A percentile compares a stretch with the other conserved stretches of the same genome.
Conservation (phyloP, 1,284 basidiomycete species). For the Austroboletus niveus region DNA sequence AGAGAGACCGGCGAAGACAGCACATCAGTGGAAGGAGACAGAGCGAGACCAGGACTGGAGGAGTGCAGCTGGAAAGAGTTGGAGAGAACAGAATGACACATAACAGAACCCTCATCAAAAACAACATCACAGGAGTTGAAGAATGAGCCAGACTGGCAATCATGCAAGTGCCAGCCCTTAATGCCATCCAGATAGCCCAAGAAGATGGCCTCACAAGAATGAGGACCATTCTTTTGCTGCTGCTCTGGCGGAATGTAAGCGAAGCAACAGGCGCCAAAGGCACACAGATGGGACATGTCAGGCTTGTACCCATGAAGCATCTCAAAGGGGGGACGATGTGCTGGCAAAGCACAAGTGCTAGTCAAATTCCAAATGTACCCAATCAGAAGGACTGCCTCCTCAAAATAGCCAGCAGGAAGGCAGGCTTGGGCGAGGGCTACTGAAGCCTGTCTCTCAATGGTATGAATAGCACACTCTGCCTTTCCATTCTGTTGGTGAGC, state of each 20-base stretch:
- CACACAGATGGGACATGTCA: background rate
- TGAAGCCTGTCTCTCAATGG: background rate
- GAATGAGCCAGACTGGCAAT: background rate
- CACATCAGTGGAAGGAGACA: too few relatives aligned
- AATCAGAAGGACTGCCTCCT: background rate
- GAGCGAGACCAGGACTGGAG: too few relatives aligned
- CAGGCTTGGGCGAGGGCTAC: background rate
- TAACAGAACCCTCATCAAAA: slow-evolving; percentile 2
- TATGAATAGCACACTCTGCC: background rate
- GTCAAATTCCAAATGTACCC: background rate
- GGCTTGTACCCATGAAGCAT: background rate
- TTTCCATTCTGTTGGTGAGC: slow-evolving; percentile 3
- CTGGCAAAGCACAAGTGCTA: too few relatives aligned
- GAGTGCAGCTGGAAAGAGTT: too few relatives aligned
- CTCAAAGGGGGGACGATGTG: background rate
- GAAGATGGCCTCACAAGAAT: background rate
- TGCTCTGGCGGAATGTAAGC: background rate
- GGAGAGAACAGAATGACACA: background rate
- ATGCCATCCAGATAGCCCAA: background rate
- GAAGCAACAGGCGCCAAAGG: background rate
- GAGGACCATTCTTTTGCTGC: background rate
- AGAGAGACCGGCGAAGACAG: too few relatives aligned
- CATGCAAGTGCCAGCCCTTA: background rate
- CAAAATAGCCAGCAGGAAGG: background rate
- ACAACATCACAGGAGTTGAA: background rate